These are phyloP conservation scores for Thalassiosira livingstoniorum DNA, from an alignment of 352 stramenopile genomes.

Conservation along the genomic window DNA sequence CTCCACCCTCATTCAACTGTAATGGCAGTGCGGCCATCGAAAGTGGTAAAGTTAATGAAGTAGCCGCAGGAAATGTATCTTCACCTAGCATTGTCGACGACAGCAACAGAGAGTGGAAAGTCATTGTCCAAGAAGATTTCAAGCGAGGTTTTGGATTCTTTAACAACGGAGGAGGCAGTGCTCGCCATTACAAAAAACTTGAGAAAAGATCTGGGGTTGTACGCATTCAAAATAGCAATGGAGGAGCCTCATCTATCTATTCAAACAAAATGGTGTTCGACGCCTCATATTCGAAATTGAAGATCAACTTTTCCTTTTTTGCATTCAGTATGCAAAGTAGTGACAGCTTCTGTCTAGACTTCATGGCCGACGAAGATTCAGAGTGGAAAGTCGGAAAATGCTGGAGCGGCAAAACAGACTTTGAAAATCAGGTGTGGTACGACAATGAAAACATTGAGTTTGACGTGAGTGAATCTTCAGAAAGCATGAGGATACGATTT, in stretches of 20 bases:
- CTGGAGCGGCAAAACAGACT: constrained; percentile 9
- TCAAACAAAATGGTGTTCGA: constrained; percentile 14
- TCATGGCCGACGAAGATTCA: neutral
- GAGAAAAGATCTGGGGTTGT: constrained; percentile 7
- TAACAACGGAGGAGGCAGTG: neutral
- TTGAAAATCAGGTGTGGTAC: constrained; percentile 30
- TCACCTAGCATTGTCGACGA: neutral
- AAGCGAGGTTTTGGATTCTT: neutral
- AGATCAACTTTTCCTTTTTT: constrained; percentile 21
- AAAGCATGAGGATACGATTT: constrained; percentile 12
- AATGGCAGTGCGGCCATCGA: neutral
- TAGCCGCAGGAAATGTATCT: neutral
- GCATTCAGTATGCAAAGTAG: neutral
- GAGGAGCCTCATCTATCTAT: neutral
- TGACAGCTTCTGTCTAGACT: constrained; percentile 30
- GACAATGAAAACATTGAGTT: constrained; percentile 13
- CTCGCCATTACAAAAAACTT: constrained; percentile 2
- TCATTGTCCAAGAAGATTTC: constrained; percentile 11
- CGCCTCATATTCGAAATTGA: constrained; percentile 18
- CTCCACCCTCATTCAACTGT: constrained; percentile 14
- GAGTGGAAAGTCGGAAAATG: constrained; percentile 24
- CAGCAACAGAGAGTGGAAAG: neutral
- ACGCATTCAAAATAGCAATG: constrained; percentile 5
- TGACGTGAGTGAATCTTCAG: neutral
- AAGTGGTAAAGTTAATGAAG: neutral